Percentiles rank a stretch among this genome's conserved stretches.
These are phyloP conservation scores for Jaapia argillacea DNA, from an alignment of 768 basidiomycete species.

Conservation along the genomic window DNA sequence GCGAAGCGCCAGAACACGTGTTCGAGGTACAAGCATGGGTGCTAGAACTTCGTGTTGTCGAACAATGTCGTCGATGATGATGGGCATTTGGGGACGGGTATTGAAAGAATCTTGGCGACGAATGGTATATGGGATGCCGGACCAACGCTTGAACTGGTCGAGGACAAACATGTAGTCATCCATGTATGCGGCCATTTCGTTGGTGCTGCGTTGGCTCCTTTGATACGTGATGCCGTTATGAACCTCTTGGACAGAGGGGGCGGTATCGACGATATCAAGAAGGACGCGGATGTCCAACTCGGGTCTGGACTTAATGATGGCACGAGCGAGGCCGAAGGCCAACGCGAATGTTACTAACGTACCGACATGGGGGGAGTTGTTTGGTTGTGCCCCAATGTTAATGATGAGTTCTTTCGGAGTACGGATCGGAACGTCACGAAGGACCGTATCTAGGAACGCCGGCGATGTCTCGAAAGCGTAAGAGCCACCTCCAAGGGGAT, in stretches of 20 bases:
- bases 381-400: slow-evolving; percentile 22
- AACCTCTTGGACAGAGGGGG: slow-evolving; percentile 7
- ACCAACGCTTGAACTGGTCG: slow-evolving; percentile 5
- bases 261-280: slow-evolving; percentile 21
- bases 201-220: slow-evolving; percentile 15
- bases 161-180: slow-evolving; percentile 15
- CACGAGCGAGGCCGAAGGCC: slow-evolving; percentile 16
- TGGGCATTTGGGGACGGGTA: too few species aligned
- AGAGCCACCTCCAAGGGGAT: slow-evolving; percentile 16
- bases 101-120: too few species aligned
- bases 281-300: slow-evolving; percentile 9
- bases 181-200: slow-evolving; percentile 8
- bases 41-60: too few species aligned
- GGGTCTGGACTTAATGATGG: slow-evolving; percentile 7
- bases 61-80: too few species aligned
- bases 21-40: too few species aligned
- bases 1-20: too few species aligned
- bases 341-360: slow-evolving; percentile 18
- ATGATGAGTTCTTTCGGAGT: too few species aligned
- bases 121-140: too few species aligned
- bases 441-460: too few species aligned
- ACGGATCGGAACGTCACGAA: too few species aligned
- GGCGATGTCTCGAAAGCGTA: slow-evolving; percentile 16
- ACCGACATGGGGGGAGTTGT: slow-evolving; percentile 21
- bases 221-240: slow-evolving; percentile 15